A percentile compares a stretch with the other conserved stretches of the same genome.
Conservation (phyloP, 805 yeast genomes). For the Saccharomycopsis oosterbeekiorum region DNA sequence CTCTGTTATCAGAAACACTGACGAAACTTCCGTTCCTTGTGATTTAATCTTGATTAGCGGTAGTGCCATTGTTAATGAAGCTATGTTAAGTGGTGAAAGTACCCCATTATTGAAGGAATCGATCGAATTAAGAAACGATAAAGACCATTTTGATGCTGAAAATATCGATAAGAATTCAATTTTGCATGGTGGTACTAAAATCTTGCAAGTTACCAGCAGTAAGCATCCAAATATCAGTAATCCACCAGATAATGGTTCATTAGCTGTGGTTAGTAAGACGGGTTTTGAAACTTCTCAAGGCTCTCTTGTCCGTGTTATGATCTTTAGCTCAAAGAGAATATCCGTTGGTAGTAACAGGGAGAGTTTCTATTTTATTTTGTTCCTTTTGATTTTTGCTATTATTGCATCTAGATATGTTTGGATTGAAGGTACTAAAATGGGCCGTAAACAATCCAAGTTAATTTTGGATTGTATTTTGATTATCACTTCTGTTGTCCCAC, state of each 20-base stretch:
- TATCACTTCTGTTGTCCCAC: constrained; percentile 96
- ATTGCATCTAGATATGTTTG: constrained; percentile 97
- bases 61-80: constrained; percentile 92
- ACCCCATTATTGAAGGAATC: constrained; percentile 95
- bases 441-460: constrained; percentile 88
- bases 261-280: constrained; percentile 83
- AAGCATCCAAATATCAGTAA: constrained; percentile 31
- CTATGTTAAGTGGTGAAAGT: constrained; percentile 97
- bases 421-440: constrained; percentile 95
- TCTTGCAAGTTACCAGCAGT: constrained; percentile 72
- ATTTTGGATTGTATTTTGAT: constrained; percentile 92
- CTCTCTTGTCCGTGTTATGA: constrained; percentile 93
- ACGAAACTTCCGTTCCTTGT: constrained; percentile 90
- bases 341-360: constrained; percentile 85
- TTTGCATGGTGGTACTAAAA: constrained; percentile 93
- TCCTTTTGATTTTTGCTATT: constrained; percentile 81
- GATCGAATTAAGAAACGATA: constrained; percentile 66
- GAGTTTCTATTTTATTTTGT: constrained; percentile 84
- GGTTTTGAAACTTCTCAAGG: constrained; percentile 99
- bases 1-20: constrained; percentile 78
- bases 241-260: constrained; percentile 88
- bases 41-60: constrained; percentile 83
- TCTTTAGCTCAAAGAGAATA: constrained; percentile 91
- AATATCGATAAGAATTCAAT: constrained; percentile 83
- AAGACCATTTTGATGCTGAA: constrained; percentile 60